Percentiles rank a stretch among this genome's conserved stretches.
Conservation (phyloP, 208 protist species). For the Acanthamoeba castellanii region DNA sequence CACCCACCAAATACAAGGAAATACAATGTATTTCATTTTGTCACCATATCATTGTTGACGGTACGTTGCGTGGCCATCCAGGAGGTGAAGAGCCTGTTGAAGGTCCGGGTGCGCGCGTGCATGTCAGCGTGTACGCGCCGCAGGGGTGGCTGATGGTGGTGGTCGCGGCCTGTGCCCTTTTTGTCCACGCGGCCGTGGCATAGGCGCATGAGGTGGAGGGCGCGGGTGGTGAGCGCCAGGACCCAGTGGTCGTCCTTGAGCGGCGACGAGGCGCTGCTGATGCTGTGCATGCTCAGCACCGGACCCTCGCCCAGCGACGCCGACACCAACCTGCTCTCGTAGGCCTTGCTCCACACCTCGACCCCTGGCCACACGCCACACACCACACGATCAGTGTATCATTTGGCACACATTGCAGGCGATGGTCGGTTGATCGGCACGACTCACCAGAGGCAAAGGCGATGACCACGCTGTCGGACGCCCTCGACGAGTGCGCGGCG, state of each 20-base stretch:
- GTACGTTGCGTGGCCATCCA: not conserved
- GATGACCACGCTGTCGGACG: not conserved
- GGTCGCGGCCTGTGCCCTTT: too few species aligned
- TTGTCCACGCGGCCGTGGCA: not conserved
- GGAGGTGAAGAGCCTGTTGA: not conserved
- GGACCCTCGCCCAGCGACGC: not conserved
- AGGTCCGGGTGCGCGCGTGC: not conserved
- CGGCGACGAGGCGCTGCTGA: not conserved
- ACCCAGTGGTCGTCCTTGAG: constrained; percentile 27
- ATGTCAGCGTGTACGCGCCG: not conserved
- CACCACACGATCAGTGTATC: not conserved
- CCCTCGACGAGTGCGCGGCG: not conserved
- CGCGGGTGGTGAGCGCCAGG: not conserved
- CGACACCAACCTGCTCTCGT: not conserved
- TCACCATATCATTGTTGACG: too few species aligned
- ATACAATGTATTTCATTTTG: too few species aligned
- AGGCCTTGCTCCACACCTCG: constrained; percentile 19
- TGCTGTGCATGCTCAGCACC: not conserved
- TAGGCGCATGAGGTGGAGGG: not conserved
- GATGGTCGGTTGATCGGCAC: not conserved
- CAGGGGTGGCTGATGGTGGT: not conserved
- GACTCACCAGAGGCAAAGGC: not conserved
- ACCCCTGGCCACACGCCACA: not conserved
- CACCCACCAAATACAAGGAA: too few species aligned
- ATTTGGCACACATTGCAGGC: not conserved